Evolutionary conservation across 2,329 filamentous ascomycete genomes (phyloP).

Genomic region (Corniculantispora saksenae): DNA sequence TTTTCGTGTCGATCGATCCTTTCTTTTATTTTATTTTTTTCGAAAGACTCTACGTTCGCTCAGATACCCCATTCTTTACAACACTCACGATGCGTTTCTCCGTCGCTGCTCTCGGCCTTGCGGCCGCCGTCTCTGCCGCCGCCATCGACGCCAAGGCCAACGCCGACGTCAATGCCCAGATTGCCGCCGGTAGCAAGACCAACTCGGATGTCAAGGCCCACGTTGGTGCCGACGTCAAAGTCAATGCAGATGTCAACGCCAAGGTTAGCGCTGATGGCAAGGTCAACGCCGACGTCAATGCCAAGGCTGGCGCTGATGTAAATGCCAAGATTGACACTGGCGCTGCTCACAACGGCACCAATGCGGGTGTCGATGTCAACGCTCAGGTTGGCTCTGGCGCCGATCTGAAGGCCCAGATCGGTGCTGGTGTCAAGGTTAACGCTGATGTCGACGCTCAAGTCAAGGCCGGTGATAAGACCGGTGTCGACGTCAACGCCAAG

Average conservation of each 20-base stretch:
- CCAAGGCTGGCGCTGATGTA: background rate
- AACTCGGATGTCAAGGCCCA: too few species aligned
- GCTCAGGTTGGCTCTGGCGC: background rate
- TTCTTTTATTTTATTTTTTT: background rate
- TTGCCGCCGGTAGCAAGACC: background rate
- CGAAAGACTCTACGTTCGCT: background rate
- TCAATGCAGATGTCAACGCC: constrained; percentile 27
- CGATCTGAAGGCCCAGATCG: background rate
- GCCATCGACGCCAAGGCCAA: background rate
- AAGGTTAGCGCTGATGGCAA: constrained; percentile 21
- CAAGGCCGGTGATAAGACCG: background rate
- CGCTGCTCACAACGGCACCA: too few species aligned
- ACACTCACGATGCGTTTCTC: constrained; percentile 10
- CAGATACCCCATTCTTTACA: background rate
- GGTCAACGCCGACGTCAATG: background rate
- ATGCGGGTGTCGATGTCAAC: background rate
- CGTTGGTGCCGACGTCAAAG: constrained; percentile 25
- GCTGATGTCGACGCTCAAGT: background rate
- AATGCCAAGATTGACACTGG: background rate
- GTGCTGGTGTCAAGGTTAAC: background rate
- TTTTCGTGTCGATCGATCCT: constrained; percentile 9
- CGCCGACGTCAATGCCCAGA: background rate
- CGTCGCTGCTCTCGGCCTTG: constrained; percentile 12
- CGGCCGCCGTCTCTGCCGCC: constrained; percentile 14
- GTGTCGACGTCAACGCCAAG: constrained; percentile 27